Evolutionary conservation across 176 grass and related monocot genomes (phyloP), one percentile per base, ranked within the genome.

Genomic region (Carex scoparia): DNA sequence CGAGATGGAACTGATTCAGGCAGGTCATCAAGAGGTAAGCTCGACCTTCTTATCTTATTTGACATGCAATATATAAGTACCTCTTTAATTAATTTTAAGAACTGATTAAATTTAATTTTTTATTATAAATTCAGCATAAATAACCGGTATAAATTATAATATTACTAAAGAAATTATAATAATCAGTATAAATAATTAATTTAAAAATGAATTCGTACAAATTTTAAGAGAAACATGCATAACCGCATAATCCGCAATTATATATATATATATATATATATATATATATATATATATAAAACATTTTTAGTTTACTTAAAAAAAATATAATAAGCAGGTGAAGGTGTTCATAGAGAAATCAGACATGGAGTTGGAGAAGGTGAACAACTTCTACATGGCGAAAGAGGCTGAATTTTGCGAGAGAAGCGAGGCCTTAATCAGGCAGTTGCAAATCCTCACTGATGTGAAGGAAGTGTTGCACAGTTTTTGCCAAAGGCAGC

Each of bases 391-490:
- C 89, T 98, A 98, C 86, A 86, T 35, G 3, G 0, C 14, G 49
- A 82, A 85, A 67, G 95, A 98, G 83, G 49, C 71, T 27, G 91
- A 93, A 86, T 89, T 94, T 42, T 90, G 92, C 11, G 89, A 76
- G 28, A 86, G 86, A 81, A 86, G 86, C 69, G 91, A 88, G 1
- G 85, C 83, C 4, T 79, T 98, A 12, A 86, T 87, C 62, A 86
- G 91, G 60, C 95, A 98, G 91, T 75, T 94, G 66, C 86, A 86
- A 66, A 95, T 98, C 62, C 93, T 98, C 81, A 30, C 77, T 38
- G 95, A 98, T 66, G 74, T 98, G 19, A 98, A 93, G 85, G 88
- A 90, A 84, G 86, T 98, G 65, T 60, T 93, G 15, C 82, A 85
- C 3, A 81, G 89, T 10, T 81, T 81, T 42, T 44, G 38, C 16